These are phyloP conservation scores for Orbilia blumenaviensis DNA, from an alignment of 2,329 filamentous ascomycete species.

Conservation along the genomic window DNA sequence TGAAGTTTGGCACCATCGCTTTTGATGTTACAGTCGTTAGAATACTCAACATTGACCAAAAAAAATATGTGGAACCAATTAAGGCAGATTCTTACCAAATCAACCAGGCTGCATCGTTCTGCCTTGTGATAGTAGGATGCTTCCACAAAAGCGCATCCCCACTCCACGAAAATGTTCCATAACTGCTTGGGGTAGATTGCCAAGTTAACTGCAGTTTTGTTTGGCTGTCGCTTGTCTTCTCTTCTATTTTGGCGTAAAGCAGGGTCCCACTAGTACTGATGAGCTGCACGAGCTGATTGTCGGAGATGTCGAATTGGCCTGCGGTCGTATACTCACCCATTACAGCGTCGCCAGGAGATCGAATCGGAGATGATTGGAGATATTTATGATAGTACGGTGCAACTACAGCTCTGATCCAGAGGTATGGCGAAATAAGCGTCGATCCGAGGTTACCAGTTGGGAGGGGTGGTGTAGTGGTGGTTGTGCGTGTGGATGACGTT, in stretches of 20 bases:
- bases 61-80: background rate
- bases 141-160: constrained; percentile 70
- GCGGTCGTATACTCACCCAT: constrained; percentile 67
- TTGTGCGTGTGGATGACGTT: background rate
- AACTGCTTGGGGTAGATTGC: constrained; percentile 65
- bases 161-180: constrained; percentile 69
- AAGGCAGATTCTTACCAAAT: constrained; percentile 63
- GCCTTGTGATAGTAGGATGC: constrained; percentile 64
- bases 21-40: background rate
- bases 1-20: constrained; percentile 61
- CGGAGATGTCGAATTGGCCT: constrained; percentile 68
- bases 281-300: constrained; percentile 68
- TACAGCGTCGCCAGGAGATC: constrained; percentile 64
- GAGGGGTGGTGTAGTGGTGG: background rate
- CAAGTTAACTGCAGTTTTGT: constrained; percentile 67
- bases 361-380: constrained; percentile 64
- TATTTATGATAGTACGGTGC: constrained; percentile 69
- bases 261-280: constrained; percentile 60
- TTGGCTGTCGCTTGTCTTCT: constrained; percentile 63
- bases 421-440: constrained; percentile 66
- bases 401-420: constrained; percentile 69
- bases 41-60: too few relatives aligned
- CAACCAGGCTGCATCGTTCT: constrained; percentile 70
- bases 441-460: constrained; percentile 60
- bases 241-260: constrained; percentile 65